These are phyloP conservation scores for Neonothopanus nambi DNA, from an alignment of 1,284 basidiomycete genomes.

Conservation along the genomic window DNA sequence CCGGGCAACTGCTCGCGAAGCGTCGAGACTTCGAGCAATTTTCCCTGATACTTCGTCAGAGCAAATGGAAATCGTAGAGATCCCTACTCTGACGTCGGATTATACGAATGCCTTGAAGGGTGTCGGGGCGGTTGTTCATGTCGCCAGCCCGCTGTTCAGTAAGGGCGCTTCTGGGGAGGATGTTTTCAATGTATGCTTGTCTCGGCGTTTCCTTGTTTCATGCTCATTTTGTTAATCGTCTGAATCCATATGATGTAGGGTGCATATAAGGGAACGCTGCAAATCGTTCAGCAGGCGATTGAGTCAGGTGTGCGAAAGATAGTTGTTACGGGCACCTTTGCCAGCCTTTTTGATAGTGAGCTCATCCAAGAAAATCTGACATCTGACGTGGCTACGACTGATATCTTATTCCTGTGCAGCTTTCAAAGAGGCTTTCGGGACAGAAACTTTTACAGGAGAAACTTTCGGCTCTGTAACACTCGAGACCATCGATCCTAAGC, in stretches of 20 bases:
- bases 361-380: background rate
- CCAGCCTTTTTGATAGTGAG: conserved; percentile 27
- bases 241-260: conserved; percentile 16
- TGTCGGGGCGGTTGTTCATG: conserved; percentile 13
- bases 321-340: conserved; percentile 33
- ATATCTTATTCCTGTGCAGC: too few relatives aligned
- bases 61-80: conserved; percentile 1
- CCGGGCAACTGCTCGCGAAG: conserved; percentile 11
- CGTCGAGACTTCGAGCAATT: conserved; percentile 4
- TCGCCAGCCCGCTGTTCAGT: conserved; percentile 7
- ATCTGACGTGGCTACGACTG: too few relatives aligned
- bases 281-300: conserved; percentile 32
- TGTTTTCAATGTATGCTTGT: conserved; percentile 5
- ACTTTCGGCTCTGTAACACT: conserved; percentile 20
- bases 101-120: conserved; percentile 30
- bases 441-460: conserved; percentile 1
- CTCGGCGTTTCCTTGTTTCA: background rate
- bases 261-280: conserved; percentile 28
- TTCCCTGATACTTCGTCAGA: conserved; percentile 1
- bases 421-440: conserved; percentile 9
- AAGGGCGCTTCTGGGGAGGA: background rate
- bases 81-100: conserved; percentile 30
- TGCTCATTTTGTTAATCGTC: background rate
- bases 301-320: conserved; percentile 33
- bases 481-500: conserved; percentile 19